These are phyloP conservation scores for Lobosporangium transversale DNA, from an alignment of 192 early-diverging fungal species.

Conservation along the genomic window DNA sequence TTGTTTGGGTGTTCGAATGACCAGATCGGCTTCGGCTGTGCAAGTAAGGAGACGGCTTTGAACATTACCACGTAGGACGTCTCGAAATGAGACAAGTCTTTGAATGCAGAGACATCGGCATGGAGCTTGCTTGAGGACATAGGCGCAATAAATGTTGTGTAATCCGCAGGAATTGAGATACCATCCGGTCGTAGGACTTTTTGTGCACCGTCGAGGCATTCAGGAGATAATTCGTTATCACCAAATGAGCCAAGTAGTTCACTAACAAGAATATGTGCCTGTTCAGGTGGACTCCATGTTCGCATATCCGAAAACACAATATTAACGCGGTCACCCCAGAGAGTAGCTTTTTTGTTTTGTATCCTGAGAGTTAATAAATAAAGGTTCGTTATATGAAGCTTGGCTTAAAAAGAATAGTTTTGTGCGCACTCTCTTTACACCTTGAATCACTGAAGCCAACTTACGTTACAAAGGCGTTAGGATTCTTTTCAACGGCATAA, in stretches of 20 bases:
- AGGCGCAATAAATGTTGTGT: constrained; percentile 87
- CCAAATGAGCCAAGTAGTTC: constrained; percentile 98
- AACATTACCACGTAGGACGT: constrained; percentile 99
- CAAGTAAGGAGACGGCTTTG: constrained; percentile 74
- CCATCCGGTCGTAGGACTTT: constrained; percentile 79
- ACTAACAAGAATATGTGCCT: constrained; percentile 92
- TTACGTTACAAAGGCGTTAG: constrained; percentile 90
- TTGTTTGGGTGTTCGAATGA: constrained; percentile 81
- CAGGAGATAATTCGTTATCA: constrained; percentile 99
- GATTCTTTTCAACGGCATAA: constrained; percentile 96
- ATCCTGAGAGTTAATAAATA: constrained; percentile 58
- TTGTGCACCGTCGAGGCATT: constrained; percentile 94
- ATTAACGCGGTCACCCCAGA: constrained; percentile 85
- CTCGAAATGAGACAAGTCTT: constrained; percentile 77
- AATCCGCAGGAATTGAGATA: constrained; percentile 90
- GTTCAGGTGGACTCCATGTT: constrained; percentile 74
- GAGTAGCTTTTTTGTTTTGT: constrained; percentile 72
- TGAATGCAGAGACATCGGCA: constrained; percentile 74
- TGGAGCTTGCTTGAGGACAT: constrained; percentile 88
- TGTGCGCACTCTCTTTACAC: neutral
- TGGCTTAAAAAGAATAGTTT: neutral
- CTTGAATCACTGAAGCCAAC: constrained; percentile 25
- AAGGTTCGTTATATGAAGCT: neutral
- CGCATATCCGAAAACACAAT: constrained; percentile 95
- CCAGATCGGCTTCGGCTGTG: constrained; percentile 81